Evolutionary conservation across 192 early-diverging fungal species (phyloP).

Genomic region (Backusella westeae): DNA sequence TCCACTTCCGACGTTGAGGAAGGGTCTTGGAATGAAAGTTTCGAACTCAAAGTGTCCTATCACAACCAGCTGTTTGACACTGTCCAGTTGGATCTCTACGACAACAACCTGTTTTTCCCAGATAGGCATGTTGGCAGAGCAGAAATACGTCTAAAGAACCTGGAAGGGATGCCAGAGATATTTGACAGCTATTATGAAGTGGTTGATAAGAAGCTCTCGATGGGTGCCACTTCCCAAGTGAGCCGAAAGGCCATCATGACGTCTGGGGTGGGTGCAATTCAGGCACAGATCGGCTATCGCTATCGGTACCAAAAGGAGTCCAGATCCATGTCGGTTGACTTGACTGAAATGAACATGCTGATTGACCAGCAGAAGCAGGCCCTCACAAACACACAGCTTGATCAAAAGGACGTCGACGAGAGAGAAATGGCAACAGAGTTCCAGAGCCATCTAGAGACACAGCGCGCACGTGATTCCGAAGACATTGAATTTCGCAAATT

Average conservation of each 20-base stretch:
- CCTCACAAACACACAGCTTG: neutral
- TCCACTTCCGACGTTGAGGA: constrained; percentile 57
- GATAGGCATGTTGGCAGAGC: constrained; percentile 68
- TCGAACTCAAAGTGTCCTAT: constrained; percentile 66
- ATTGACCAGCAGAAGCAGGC: neutral
- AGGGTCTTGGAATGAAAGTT: constrained; percentile 73
- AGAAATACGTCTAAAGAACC: constrained; percentile 61
- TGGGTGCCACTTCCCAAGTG: constrained; percentile 59
- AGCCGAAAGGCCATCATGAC: constrained; percentile 20
- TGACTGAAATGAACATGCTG: constrained; percentile 4
- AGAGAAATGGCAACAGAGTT: constrained; percentile 10
- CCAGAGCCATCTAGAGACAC: neutral
- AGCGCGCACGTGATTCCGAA: neutral
- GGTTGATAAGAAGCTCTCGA: constrained; percentile 66
- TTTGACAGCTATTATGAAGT: constrained; percentile 77
- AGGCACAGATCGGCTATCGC: constrained; percentile 66
- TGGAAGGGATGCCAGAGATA: constrained; percentile 67
- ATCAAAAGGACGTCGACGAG: neutral
- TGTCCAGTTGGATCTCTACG: constrained; percentile 67
- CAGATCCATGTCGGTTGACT: neutral
- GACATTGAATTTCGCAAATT: constrained; percentile 14
- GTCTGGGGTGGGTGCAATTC: constrained; percentile 69
- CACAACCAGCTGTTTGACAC: constrained; percentile 80
- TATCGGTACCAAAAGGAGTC: constrained; percentile 23
- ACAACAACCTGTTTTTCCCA: constrained; percentile 54